Evolutionary conservation across 495 filamentous ascomycete genomes (phyloP).

Genomic region (Antarctomyces pellizariae): DNA sequence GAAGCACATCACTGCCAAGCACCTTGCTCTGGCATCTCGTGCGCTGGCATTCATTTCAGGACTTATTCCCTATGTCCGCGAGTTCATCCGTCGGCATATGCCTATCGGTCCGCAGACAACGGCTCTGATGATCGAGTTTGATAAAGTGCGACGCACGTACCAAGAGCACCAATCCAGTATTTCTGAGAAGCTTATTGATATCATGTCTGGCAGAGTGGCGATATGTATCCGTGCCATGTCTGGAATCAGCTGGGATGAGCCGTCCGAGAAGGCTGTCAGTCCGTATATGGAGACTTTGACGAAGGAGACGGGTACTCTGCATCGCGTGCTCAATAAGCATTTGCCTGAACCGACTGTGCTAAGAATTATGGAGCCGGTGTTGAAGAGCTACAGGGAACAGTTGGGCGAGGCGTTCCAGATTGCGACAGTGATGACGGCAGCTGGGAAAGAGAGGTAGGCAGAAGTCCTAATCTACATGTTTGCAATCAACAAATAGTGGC

Average conservation of each 20-base stretch:
- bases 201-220: constrained; percentile 64
- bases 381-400: constrained; percentile 65
- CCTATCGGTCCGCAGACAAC: constrained; percentile 25
- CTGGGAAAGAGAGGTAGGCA: constrained; percentile 43
- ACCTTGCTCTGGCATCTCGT: constrained; percentile 82
- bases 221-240: constrained; percentile 54
- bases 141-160: constrained; percentile 69
- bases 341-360: constrained; percentile 52
- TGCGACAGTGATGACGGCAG: constrained; percentile 37
- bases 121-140: constrained; percentile 60
- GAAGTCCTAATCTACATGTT: neutral
- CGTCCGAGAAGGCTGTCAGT: constrained; percentile 19
- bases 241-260: constrained; percentile 46
- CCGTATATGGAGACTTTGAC: constrained; percentile 79
- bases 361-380: constrained; percentile 82
- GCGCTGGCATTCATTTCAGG: constrained; percentile 71
- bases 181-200: constrained; percentile 86
- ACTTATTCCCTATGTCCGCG: constrained; percentile 72
- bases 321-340: constrained; percentile 71
- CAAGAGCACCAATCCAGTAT: constrained; percentile 89
- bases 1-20: constrained; percentile 90
- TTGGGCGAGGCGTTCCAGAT: constrained; percentile 53
- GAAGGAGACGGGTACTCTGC: constrained; percentile 71
- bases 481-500: constrained; percentile 1
- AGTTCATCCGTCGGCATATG: constrained; percentile 61